phyloP scores from a whole-genome alignment of 306 rosid genomes.

The Fagus crenata region DNA sequence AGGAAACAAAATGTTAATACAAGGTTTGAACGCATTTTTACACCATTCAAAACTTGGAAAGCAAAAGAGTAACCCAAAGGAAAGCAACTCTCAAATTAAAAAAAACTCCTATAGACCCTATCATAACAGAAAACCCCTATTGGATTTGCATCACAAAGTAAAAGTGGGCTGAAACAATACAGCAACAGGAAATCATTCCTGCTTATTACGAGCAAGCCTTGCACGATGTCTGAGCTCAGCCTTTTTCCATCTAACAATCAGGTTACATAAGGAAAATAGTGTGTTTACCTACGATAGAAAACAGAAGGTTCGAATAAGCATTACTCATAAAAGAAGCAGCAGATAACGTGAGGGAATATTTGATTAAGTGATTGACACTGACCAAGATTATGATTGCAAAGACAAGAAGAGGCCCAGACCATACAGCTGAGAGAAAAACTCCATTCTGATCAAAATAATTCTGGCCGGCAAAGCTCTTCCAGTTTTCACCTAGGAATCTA shows the following conservation, averaged over 20 bases:
- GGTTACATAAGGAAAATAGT: constrained; percentile 74
- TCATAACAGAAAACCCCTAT: neutral
- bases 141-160: neutral
- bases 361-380: constrained; percentile 33
- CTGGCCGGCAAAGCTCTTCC: constrained; percentile 81
- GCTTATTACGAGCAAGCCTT: constrained; percentile 61
- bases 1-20: neutral
- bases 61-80: neutral
- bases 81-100: no score
- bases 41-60: constrained; percentile 10
- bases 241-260: constrained; percentile 89
- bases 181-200: constrained; percentile 49
- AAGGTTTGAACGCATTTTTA: constrained; percentile 3
- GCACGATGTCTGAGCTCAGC: constrained; percentile 94
- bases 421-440: constrained; percentile 69
- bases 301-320: constrained; percentile 19
- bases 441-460: constrained; percentile 89
- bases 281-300: constrained; percentile 73
- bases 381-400: constrained; percentile 87
- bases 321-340: constrained; percentile 4
- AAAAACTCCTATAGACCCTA: neutral
- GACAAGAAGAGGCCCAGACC: constrained; percentile 96
- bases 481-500: constrained; percentile 54
- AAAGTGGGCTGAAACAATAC: neutral
- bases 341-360: neutral